Percentiles rank a stretch among this genome's conserved stretches.
These are phyloP conservation scores for Cryptococcus maquisensis DNA, from an alignment of 1,284 basidiomycete species.

Conservation along the genomic window DNA sequence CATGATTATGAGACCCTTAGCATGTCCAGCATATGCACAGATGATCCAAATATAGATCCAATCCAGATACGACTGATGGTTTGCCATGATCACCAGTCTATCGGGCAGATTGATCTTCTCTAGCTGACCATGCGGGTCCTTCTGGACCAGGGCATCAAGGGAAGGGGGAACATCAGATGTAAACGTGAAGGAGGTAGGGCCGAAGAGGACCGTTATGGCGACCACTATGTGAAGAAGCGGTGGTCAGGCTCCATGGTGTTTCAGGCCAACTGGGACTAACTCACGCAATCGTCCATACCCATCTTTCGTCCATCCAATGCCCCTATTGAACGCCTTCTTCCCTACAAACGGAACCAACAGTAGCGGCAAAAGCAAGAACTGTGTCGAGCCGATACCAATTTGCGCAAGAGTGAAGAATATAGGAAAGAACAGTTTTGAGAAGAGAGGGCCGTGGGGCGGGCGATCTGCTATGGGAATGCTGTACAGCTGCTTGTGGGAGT, in stretches of 20 bases:
- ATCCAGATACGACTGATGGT: conserved; percentile 84
- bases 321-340: conserved; percentile 59
- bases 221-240: conserved; percentile 25
- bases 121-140: conserved; percentile 56
- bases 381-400: conserved; percentile 64
- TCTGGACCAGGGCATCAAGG: conserved; percentile 52
- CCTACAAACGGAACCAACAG: conserved; percentile 45
- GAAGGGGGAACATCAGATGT: conserved; percentile 51
- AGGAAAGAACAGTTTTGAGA: conserved; percentile 57
- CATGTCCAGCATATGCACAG: conserved; percentile 67
- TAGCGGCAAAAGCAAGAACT: conserved; percentile 62
- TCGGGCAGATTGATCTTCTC: conserved; percentile 65
- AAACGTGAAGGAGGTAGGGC: conserved; percentile 68
- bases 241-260: background rate
- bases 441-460: conserved; percentile 57
- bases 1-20: conserved; percentile 70
- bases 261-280: conserved; percentile 31
- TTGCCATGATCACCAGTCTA: conserved; percentile 71
- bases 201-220: conserved; percentile 64
- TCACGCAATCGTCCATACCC: conserved; percentile 69
- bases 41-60: conserved; percentile 85
- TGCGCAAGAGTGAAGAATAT: conserved; percentile 65
- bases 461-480: conserved; percentile 60
- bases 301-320: conserved; percentile 74
- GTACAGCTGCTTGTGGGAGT: conserved; percentile 41